These are phyloP conservation scores for Botryotinia calthae DNA, from an alignment of 2,329 filamentous ascomycete species.

Conservation along the genomic window DNA sequence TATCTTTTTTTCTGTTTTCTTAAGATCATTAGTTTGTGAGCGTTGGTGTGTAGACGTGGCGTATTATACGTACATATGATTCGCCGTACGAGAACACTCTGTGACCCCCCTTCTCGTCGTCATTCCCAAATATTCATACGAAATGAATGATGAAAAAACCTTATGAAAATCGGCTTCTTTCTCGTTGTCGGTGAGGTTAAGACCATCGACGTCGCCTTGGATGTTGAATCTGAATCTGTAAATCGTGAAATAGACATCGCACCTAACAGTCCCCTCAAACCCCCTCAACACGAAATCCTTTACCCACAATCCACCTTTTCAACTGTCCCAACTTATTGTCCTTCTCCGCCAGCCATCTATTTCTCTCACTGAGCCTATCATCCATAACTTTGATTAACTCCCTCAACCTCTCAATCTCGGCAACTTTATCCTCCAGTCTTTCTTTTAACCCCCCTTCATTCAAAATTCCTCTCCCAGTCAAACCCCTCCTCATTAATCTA, in stretches of 20 bases:
- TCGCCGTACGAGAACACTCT: neutral
- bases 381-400: neutral
- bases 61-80: neutral
- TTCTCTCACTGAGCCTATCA: neutral
- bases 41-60: neutral
- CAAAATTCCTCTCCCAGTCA: neutral
- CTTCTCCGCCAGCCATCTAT: neutral
- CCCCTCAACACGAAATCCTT: conserved; percentile 5
- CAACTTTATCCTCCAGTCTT: conserved; percentile 3
- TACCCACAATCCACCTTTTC: conserved; percentile 3
- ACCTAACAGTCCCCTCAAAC: neutral
- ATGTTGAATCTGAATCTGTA: neutral
- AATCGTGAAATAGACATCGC: neutral
- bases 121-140: neutral
- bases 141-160: neutral
- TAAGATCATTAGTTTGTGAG: neutral
- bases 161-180: neutral
- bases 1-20: neutral
- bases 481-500: conserved; percentile 7
- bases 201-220: neutral
- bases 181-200: neutral
- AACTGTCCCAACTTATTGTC: conserved; percentile 3
- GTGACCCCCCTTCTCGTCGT: no score
- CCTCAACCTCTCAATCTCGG: neutral
- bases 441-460: neutral